These are phyloP conservation scores for Vinca major DNA, from an alignment of 305 asterid species.

Conservation along the genomic window DNA sequence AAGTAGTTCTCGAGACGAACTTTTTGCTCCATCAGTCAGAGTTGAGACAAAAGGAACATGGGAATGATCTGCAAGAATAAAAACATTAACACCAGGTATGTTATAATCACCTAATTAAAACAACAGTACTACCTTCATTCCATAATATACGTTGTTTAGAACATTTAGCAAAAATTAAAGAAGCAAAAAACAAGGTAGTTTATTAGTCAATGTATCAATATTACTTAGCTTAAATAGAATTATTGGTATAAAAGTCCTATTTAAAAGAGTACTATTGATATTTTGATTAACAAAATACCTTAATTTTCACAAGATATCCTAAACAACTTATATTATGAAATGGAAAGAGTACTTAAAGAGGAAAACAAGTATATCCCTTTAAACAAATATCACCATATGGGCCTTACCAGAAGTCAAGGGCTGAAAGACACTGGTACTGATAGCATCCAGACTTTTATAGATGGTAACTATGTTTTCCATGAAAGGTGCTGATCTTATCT, in stretches of 20 bases:
- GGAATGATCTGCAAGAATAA: conserved; percentile 8
- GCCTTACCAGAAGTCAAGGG: conserved; percentile 38
- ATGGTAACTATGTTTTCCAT: conserved; percentile 56
- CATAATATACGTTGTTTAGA: too few species aligned
- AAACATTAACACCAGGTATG: not conserved
- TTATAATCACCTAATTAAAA: not conserved
- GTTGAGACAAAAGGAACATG: not conserved
- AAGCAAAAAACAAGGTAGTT: not conserved
- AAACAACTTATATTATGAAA: too few species aligned
- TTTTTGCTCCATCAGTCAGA: not conserved
- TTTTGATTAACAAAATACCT: too few species aligned
- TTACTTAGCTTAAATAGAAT: too few species aligned
- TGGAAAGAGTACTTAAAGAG: too few species aligned
- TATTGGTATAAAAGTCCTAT: too few species aligned
- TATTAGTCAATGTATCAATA: too few species aligned
- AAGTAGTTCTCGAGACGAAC: not conserved
- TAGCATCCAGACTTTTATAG: conserved; percentile 50
- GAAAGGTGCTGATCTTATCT: conserved; percentile 50
- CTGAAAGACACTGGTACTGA: conserved; percentile 35
- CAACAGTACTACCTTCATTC: too few species aligned
- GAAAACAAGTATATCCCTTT: too few species aligned
- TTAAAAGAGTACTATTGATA: too few species aligned
- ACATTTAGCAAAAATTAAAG: not conserved
- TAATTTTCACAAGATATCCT: too few species aligned
- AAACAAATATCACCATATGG: too few species aligned